A percentile compares a stretch with the other conserved stretches of the same genome.
phyloP scores from a whole-genome alignment of 139 green algal species.

The Diplosphaera chodatii region DNA sequence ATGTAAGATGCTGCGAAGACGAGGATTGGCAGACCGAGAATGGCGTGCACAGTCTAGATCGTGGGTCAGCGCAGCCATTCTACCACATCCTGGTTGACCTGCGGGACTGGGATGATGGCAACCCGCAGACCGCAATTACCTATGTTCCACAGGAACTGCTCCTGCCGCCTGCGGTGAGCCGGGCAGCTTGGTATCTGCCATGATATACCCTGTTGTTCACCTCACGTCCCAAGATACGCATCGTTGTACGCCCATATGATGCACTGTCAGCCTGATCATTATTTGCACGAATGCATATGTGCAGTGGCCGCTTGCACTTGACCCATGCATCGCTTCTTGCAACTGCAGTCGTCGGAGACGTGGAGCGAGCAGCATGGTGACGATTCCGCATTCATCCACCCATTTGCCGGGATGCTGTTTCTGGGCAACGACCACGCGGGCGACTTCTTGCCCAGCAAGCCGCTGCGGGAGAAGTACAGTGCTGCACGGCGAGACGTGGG shows the following conservation, averaged over 20 bases:
- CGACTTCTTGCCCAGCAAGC: slow-evolving; percentile 64
- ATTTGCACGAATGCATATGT: too few species aligned
- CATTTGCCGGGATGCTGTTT: slow-evolving; percentile 72
- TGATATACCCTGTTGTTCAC: background rate
- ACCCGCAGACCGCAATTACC: slow-evolving; percentile 52
- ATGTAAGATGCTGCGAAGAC: slow-evolving; percentile 68
- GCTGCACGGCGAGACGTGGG: slow-evolving; percentile 45
- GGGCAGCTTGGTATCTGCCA: background rate
- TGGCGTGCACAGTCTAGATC: slow-evolving; percentile 26
- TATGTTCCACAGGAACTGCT: slow-evolving; percentile 72
- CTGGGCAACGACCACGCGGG: slow-evolving; percentile 66
- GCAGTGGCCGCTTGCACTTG: too few species aligned
- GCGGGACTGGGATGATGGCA: slow-evolving; percentile 54
- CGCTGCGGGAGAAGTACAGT: slow-evolving; percentile 65
- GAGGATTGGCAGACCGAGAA: slow-evolving; percentile 49
- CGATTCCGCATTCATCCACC: slow-evolving; percentile 48
- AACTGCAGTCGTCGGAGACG: slow-evolving; percentile 8
- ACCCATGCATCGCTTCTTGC: background rate
- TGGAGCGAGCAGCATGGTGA: slow-evolving; percentile 32
- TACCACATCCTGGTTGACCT: slow-evolving; percentile 72
- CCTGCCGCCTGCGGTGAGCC: slow-evolving; percentile 29
- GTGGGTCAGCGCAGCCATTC: slow-evolving; percentile 23
- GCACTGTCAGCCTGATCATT: too few species aligned
- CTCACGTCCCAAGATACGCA: too few species aligned
- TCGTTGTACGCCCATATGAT: too few species aligned